A percentile compares a stretch with the other conserved stretches of the same genome.
phyloP scores from a whole-genome alignment of 2,329 filamentous ascomycete species.

The Leptographium galeiforme region DNA sequence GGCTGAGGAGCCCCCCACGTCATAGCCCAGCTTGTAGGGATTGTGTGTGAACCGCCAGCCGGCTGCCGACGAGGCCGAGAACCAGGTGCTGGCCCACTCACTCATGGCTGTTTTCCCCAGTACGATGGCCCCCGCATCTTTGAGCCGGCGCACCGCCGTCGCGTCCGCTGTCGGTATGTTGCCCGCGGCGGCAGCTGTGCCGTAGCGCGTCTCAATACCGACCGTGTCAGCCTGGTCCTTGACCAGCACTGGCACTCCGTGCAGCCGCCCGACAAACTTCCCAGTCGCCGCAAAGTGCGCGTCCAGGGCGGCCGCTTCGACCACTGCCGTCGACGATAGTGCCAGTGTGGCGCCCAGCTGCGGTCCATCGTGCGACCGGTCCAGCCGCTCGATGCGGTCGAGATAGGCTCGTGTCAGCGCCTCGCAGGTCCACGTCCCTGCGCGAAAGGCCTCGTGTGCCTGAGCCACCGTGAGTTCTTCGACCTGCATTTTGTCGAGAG shows the following conservation, averaged over 20 bases:
- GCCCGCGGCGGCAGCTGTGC: constrained; percentile 5
- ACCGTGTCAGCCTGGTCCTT: constrained; percentile 13
- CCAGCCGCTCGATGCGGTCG: constrained; percentile 9
- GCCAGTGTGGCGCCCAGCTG: constrained; percentile 12
- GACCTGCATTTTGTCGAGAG: background rate
- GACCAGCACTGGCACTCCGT: constrained; percentile 12
- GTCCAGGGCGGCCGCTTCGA: constrained; percentile 11
- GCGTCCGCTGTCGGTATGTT: constrained; percentile 12
- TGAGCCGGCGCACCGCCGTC: constrained; percentile 10
- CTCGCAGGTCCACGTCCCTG: constrained; percentile 5
- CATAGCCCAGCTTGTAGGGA: constrained; percentile 11
- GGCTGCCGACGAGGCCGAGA: constrained; percentile 7
- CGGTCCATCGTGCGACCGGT: constrained; percentile 9
- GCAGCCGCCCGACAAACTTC: constrained; percentile 10
- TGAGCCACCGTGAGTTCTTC: constrained; percentile 11
- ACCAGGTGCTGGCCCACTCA: constrained; percentile 13
- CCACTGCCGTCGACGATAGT: constrained; percentile 9
- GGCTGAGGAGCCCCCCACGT: constrained; percentile 11
- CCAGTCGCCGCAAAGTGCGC: constrained; percentile 6
- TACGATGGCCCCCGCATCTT: constrained; percentile 12
- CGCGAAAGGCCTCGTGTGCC: constrained; percentile 10
- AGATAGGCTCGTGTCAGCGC: background rate
- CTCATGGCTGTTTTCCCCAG: constrained; percentile 13
- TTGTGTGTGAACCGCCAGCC: constrained; percentile 12
- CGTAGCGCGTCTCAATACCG: constrained; percentile 12